Conservation (phyloP, 176 grass and related monocot genomes). For the Dactylis glomerata region DNA sequence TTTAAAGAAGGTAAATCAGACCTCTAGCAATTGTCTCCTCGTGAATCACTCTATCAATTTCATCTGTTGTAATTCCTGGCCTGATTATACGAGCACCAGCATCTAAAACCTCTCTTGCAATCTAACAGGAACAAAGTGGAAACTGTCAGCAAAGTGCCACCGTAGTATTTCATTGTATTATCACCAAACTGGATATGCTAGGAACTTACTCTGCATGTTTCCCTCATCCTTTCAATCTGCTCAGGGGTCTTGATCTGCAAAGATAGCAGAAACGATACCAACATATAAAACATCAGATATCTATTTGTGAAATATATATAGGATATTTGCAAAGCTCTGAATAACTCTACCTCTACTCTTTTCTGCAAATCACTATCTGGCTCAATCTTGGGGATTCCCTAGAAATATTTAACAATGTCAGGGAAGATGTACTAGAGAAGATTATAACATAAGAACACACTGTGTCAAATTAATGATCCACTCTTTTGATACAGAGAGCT, state of each 20-base stretch:
- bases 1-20: conserved; percentile 30
- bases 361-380: conserved; percentile 87
- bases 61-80: conserved; percentile 96
- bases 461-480: neutral
- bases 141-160: neutral
- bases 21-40: conserved; percentile 87
- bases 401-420: conserved; percentile 26
- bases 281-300: conserved; percentile 22
- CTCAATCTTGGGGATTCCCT: conserved; percentile 95
- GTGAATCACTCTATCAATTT: conserved; percentile 98
- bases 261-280: neutral
- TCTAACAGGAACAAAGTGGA: conserved; percentile 43
- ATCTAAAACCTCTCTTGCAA: conserved; percentile 96
- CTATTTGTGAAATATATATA: neutral
- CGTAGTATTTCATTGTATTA: neutral
- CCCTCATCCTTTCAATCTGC: conserved; percentile 94
- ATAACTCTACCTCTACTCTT: conserved; percentile 82
- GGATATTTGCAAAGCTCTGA: neutral
- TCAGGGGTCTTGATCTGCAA: conserved; percentile 90
- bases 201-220: conserved; percentile 88
- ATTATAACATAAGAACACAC: conserved; percentile 3
- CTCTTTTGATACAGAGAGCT: neutral
- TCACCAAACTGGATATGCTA: neutral
- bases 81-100: conserved; percentile 78
- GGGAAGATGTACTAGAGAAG: neutral